Conservation (phyloP, 148 eudicot genomes). For the Rhododendron ovatum region DNA sequence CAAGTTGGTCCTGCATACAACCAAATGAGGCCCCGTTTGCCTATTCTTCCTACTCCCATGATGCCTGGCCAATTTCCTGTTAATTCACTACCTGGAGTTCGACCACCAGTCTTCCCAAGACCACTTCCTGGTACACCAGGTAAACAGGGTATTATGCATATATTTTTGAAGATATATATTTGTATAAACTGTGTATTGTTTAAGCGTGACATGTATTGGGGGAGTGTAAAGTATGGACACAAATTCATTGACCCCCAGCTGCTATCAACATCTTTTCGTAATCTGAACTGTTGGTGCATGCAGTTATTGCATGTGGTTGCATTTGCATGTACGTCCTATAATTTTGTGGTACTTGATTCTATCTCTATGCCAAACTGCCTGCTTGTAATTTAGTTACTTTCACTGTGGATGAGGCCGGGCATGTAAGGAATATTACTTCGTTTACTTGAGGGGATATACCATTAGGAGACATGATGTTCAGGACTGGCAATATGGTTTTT, state of each 20-base stretch:
- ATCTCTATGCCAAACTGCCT: background rate
- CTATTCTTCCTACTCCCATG: slow-evolving; percentile 56
- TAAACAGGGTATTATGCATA: background rate
- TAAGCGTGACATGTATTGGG: background rate
- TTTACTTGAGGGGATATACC: background rate
- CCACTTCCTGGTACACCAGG: slow-evolving; percentile 25
- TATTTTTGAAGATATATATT: background rate
- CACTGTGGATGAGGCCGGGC: background rate
- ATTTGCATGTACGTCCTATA: background rate
- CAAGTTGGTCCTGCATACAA: slow-evolving; percentile 63
- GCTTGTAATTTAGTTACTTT: background rate
- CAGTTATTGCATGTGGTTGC: background rate
- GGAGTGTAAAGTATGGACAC: background rate
- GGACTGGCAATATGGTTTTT: background rate
- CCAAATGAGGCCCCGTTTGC: slow-evolving; percentile 47
- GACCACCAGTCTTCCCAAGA: slow-evolving; percentile 74
- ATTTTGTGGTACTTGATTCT: background rate
- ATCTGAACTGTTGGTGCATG: background rate
- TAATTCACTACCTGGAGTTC: slow-evolving; percentile 48
- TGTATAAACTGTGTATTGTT: background rate
- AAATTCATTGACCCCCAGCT: background rate
- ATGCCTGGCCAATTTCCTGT: slow-evolving; percentile 44
- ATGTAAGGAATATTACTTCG: background rate
- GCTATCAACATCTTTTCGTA: background rate
- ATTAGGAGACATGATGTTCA: background rate